A percentile compares a stretch with the other conserved stretches of the same genome.
phyloP scores from a whole-genome alignment of 78 protist genomes.

The Andalucia godoyi region DNA sequence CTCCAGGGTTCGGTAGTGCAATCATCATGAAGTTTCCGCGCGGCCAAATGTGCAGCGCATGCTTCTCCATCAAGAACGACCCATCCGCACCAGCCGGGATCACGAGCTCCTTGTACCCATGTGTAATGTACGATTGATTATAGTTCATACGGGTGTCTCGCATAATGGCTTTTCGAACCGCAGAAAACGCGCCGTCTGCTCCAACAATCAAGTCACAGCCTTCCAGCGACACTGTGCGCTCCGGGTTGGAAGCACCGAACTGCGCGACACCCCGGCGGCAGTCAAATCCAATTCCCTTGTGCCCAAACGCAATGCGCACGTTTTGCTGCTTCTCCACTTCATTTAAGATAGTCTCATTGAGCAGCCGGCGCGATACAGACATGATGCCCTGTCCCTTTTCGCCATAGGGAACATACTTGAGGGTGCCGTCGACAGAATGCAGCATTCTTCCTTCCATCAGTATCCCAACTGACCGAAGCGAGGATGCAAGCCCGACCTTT shows the following conservation, averaged over 20 bases:
- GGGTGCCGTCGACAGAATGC: constrained; percentile 7
- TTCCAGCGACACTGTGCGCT: neutral
- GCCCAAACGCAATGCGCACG: constrained; percentile 15
- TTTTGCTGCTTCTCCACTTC: constrained; percentile 11
- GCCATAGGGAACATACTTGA: neutral
- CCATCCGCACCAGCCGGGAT: constrained; percentile 39
- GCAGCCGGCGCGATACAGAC: constrained; percentile 22
- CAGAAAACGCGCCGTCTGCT: constrained; percentile 25
- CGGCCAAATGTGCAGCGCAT: constrained; percentile 86
- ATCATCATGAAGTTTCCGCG: constrained; percentile 71
- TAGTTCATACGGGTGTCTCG: neutral
- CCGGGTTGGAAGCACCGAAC: neutral
- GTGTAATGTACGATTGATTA: constrained; percentile 5
- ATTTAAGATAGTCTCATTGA: constrained; percentile 19
- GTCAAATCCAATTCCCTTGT: neutral
- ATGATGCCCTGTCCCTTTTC: constrained; percentile 9
- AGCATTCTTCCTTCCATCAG: constrained; percentile 30
- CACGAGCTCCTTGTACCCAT: constrained; percentile 44
- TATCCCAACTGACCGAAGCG: neutral
- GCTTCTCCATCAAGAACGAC: constrained; percentile 8
- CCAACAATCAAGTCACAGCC: constrained; percentile 15
- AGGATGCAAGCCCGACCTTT: neutral
- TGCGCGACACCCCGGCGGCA: neutral
- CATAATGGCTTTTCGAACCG: constrained; percentile 6
- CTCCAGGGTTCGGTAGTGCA: constrained; percentile 70